Base-by-base conservation (phyloP, 2,329 filamentous ascomycete genomes). In the Mycosphaerella arachidis region DNA sequence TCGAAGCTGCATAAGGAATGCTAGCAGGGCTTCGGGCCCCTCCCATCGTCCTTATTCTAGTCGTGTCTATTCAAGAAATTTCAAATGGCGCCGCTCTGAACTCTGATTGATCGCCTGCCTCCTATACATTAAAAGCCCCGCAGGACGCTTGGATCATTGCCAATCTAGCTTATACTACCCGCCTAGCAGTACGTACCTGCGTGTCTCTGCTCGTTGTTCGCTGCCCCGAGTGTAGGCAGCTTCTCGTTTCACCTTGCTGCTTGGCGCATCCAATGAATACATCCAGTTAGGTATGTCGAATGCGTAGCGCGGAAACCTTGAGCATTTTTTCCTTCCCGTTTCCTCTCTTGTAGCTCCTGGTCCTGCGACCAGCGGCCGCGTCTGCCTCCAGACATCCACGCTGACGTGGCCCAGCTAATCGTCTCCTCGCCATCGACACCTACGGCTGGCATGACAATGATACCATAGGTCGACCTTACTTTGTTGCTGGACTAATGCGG, bases 111-210 rank as follows among this genome's bases (percentile, higher is more conserved):
- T 58, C 29, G 56, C 45, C 27, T 53, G 56, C 37, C 56, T 62
- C 53, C 60, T 62, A 56, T 56, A 58, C 56, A 56, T 54, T 24
- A 37, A 56, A 45, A 53, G 59, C 59, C 59, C 48, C 56, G 60
- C 60, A 62, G 43, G 52, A 31, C 51, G 30, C 56, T 53, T 57
- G 60, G 56, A 52, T 52, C 60, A 59, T 57, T 58, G 55, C 50
- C 54, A 61, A 62, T 59, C 62, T 60, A 58, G 48, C 50, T 53
- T 33, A 51, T 58, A 33, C 31, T 33, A 46, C 43, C 29, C 24
- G 43, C 56, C 60, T 63, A 57, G 56, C 58, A 60, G 40, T 59
- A 43, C 57, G 37, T 53, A 29, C 31, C 20, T 33, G 53, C 58
- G 7, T 50, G 24, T 50, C 48, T 37, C 29, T 52, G 33, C 30